phyloP scores from a whole-genome alignment of 2,329 filamentous ascomycete species.

The Alternaria sp. region DNA sequence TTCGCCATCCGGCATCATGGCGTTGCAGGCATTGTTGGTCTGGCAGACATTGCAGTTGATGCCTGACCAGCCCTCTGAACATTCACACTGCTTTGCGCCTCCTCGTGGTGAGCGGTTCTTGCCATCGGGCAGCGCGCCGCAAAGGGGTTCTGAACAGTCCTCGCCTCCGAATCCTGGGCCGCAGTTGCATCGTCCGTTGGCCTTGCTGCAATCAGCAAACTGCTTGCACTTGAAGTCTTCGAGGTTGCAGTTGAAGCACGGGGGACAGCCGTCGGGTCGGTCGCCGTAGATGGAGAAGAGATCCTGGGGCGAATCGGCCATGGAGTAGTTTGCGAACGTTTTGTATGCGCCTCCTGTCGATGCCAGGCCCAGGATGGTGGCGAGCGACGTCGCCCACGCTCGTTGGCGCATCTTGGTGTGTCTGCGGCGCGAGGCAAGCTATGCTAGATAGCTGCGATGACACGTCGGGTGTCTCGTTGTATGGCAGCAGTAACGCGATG shows the following conservation, averaged over 20 bases:
- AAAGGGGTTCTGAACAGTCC: slow-evolving; percentile 90
- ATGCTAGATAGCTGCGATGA: slow-evolving; percentile 4
- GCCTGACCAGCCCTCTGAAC: slow-evolving; percentile 91
- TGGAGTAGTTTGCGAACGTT: slow-evolving; percentile 57
- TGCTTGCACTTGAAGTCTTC: slow-evolving; percentile 92
- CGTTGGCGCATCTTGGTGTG: slow-evolving; percentile 44
- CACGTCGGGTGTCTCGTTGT: slow-evolving; percentile 6
- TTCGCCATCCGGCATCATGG: slow-evolving; percentile 82
- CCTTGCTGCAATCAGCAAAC: slow-evolving; percentile 86
- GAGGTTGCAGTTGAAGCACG: slow-evolving; percentile 97
- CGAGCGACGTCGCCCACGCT: slow-evolving; percentile 42
- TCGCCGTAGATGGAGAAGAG: slow-evolving; percentile 76
- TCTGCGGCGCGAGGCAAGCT: slow-evolving; percentile 37
- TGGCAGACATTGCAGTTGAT: slow-evolving; percentile 98
- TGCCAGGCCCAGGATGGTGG: slow-evolving; percentile 36
- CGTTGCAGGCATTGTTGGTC: slow-evolving; percentile 81
- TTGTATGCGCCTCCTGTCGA: slow-evolving; percentile 38
- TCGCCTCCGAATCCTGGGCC: slow-evolving; percentile 92
- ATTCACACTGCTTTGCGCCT: slow-evolving; percentile 74
- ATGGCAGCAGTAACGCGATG: neutral
- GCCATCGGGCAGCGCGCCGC: slow-evolving; percentile 85
- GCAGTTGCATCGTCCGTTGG: slow-evolving; percentile 91
- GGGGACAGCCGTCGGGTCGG: slow-evolving; percentile 78
- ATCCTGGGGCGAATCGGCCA: slow-evolving; percentile 56
- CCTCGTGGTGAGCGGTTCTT: slow-evolving; percentile 76